Base-by-base conservation (phyloP, 169 alveolate genomes). In the Plasmodium gaboni region DNA sequence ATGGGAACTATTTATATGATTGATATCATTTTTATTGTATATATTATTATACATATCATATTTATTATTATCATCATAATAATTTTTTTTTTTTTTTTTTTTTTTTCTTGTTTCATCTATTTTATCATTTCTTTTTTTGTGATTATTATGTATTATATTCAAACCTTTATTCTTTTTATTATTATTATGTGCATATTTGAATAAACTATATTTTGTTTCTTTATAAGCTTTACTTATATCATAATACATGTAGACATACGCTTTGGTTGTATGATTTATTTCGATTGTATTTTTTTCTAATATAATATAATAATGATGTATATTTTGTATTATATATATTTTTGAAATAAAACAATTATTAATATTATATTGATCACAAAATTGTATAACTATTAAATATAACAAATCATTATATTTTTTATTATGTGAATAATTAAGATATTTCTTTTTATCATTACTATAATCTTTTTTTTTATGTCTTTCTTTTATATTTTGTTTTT, bases 331-430 rank as follows among this genome's bases (percentile, higher is more conserved):
- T 6, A 74, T 50, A 74, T 74, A 59, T 22, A 51, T 48, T 17
- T 24, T 74, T 8, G 73, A 42, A 13, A 74, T 32, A 64, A 74
- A 74, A 32, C 72, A 74, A 38, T 74, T 74, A 74, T 74, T 74
- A 9, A 38, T 15, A 44, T 74, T 24, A 5, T 61, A 1, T n/a
- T 74, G 73, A 15, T 74, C 88, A 60, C 73, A 74, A 60, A 74
- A 44, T 60, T 32, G 73, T n/a, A 74, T 8, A 12, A 17, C 17
- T 19, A 74, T 74, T 42, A 28, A 48, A 44, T 17, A 17, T 10
- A 70, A 46, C 6, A 22, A 42, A 24, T 70, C 50, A 22, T 70
- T 70, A 32, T 32, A 32, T 4, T 32, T 4, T 32, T 32, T 32
- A 32, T 32, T 32, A 32, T 32, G 44, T 32, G 6, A 4, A 32